A percentile compares a stretch with the other conserved stretches of the same genome.
Conservation (phyloP, 2,329 filamentous ascomycete species). For the Beauveria rudraprayagi region DNA sequence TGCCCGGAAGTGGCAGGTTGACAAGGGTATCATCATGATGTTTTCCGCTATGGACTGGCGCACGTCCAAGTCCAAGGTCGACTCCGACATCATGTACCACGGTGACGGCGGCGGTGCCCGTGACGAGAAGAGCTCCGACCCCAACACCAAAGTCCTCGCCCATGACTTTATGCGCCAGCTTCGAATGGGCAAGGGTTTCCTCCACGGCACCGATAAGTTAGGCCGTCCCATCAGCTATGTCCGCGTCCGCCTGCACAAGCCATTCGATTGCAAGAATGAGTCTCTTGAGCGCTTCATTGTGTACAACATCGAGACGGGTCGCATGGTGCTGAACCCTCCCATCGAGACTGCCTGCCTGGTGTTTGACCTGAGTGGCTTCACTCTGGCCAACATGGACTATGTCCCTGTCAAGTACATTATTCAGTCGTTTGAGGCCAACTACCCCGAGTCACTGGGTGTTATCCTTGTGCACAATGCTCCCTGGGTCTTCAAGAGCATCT, state of each 20-base stretch:
- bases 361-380: conserved; percentile 67
- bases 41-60: conserved; percentile 31
- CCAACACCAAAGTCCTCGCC: conserved; percentile 2
- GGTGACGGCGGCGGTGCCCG: conserved; percentile 25
- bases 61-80: conserved; percentile 22
- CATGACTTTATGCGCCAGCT: conserved; percentile 28
- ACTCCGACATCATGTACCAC: conserved; percentile 23
- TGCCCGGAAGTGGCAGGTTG: conserved; percentile 33
- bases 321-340: conserved; percentile 13
- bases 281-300: conserved; percentile 30
- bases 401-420: conserved; percentile 71
- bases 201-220: conserved; percentile 28
- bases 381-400: conserved; percentile 69
- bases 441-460: conserved; percentile 62
- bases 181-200: conserved; percentile 29
- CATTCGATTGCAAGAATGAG: conserved; percentile 24
- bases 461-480: conserved; percentile 70
- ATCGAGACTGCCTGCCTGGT: conserved; percentile 35
- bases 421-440: conserved; percentile 71
- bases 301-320: conserved; percentile 29
- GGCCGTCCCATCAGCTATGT: conserved; percentile 30
- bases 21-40: conserved; percentile 31
- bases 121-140: conserved; percentile 19
- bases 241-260: conserved; percentile 25
- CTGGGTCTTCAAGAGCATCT: conserved; percentile 54